Evolutionary conservation across 148 eudicot genomes (phyloP), one percentile per base, ranked within the genome.

Genomic region (Pouteria glomerata): DNA sequence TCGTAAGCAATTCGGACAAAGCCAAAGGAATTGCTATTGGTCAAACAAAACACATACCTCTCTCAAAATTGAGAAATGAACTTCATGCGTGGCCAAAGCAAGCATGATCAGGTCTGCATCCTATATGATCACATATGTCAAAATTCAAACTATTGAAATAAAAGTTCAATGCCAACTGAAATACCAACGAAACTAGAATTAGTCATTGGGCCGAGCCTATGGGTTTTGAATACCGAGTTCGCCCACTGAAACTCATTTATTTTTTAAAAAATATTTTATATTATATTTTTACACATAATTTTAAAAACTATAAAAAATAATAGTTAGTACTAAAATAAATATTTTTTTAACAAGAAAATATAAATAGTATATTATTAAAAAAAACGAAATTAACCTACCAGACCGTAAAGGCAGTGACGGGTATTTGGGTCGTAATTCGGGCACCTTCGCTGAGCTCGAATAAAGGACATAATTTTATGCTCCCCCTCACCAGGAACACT

Each of bases 401-500:
- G 71, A 26, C 89, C 89, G 21, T 86, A 81, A 0, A 86, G 57
- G 59, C 84, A 81, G 18, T 85, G 89, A 34, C 81, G 60, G 0
- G 86, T 83, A 30, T 85, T 72, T 8, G 84, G 81, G 33, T 82
- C 50, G 34, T 78, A 85, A 30, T 48, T 86, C 0, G 79, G 79
- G 1, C 44, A 70, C 2, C 59, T 27, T 5, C 86, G 74, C 51
- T 85, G 89, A 5, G 34, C 58, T 27, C 86, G 73, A 4, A 85
- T 81, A n/a, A 80, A 85, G 0, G 79, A 76, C 86, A 83, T 76
- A 5, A 85, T 85, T 48, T 85, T 85, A 35, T 83, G 89, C 14
- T 85, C 89, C 42, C 89, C 86, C 68, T 85, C 89, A 0, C 89
- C 89, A 15, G 89, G 89, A 52, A 77, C 84, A 72, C 50, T 85